phyloP scores from a whole-genome alignment of 2,329 filamentous ascomycete genomes.

The Neofusicoccum umdonicola region DNA sequence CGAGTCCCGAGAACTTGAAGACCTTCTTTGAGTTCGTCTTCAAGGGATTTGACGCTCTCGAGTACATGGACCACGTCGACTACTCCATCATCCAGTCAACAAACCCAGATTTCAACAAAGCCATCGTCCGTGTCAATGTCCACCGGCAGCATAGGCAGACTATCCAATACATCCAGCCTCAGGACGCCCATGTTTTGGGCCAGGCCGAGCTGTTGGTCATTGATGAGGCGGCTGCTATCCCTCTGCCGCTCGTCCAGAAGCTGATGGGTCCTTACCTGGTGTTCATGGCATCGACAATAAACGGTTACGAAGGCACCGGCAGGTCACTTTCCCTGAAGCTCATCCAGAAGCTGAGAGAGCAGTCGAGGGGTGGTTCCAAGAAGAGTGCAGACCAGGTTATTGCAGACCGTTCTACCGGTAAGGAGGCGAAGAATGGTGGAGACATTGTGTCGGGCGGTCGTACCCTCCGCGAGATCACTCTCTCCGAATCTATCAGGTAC shows the following conservation, averaged over 20 bases:
- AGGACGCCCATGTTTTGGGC: constrained; percentile 91
- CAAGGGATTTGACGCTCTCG: constrained; percentile 93
- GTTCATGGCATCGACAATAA: constrained; percentile 99
- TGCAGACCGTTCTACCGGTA: constrained; percentile 77
- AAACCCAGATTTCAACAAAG: constrained; percentile 98
- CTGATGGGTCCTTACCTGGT: constrained; percentile 95
- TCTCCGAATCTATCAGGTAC: constrained; percentile 93
- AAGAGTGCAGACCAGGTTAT: constrained; percentile 61
- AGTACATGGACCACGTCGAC: constrained; percentile 91
- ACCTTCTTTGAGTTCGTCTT: constrained; percentile 98
- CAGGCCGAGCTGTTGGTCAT: constrained; percentile 95
- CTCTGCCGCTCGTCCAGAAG: constrained; percentile 85
- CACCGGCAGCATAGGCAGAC: constrained; percentile 94
- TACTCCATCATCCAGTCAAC: constrained; percentile 98
- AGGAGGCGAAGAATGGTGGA: constrained; percentile 46
- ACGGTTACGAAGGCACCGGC: constrained; percentile 96
- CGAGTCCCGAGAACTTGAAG: constrained; percentile 96
- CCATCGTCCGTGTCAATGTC: constrained; percentile 94
- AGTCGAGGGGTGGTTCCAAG: constrained; percentile 68
- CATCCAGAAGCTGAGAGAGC: constrained; percentile 93
- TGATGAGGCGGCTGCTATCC: constrained; percentile 95
- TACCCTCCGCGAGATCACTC: constrained; percentile 84
- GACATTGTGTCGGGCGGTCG: constrained; percentile 56
- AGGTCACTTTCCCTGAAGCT: constrained; percentile 92
- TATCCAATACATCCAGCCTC: constrained; percentile 96